Conservation (phyloP, 2,329 filamentous ascomycete genomes). For the Stagonosporopsis cucurbitacearum region DNA sequence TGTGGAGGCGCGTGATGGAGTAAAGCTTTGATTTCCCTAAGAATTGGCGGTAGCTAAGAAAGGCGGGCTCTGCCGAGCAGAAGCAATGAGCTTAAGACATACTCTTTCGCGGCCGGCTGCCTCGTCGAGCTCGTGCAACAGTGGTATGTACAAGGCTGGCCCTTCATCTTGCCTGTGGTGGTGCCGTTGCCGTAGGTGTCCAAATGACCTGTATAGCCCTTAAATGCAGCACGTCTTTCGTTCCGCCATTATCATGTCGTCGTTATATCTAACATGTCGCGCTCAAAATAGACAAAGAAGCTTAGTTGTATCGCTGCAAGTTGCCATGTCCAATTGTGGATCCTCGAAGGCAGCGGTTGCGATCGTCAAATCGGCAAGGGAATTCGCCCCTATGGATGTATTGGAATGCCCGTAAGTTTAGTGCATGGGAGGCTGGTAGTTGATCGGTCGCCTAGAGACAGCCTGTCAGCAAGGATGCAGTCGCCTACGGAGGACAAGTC, state of each 20-base stretch:
- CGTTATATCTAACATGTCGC: constrained; percentile 44
- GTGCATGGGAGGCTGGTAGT: constrained; percentile 74
- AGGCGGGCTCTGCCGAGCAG: constrained; percentile 8
- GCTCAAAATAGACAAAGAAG: constrained; percentile 45
- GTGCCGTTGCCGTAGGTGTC: constrained; percentile 26
- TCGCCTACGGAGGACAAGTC: constrained; percentile 43
- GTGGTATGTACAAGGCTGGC: constrained; percentile 44
- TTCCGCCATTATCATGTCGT: constrained; percentile 48
- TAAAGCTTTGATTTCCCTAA: constrained; percentile 15
- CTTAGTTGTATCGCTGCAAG: constrained; percentile 28
- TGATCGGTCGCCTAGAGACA: constrained; percentile 73
- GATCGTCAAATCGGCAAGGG: constrained; percentile 17
- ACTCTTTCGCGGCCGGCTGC: constrained; percentile 19
- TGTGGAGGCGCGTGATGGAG: constrained; percentile 3
- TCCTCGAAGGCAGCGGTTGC: constrained; percentile 20
- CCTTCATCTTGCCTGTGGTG: constrained; percentile 24
- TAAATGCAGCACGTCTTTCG: constrained; percentile 28
- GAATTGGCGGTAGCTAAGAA: constrained; percentile 21
- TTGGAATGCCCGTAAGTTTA: constrained; percentile 26
- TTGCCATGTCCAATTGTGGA: constrained; percentile 17
- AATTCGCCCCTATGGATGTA: constrained; percentile 13
- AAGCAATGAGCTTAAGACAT: constrained; percentile 16
- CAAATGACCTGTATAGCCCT: constrained; percentile 27
- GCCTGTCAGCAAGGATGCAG: neutral
- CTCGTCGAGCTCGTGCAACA: constrained; percentile 24